Conservation (phyloP, 495 filamentous ascomycete genomes). For the Friedmanniomyces simplex region DNA sequence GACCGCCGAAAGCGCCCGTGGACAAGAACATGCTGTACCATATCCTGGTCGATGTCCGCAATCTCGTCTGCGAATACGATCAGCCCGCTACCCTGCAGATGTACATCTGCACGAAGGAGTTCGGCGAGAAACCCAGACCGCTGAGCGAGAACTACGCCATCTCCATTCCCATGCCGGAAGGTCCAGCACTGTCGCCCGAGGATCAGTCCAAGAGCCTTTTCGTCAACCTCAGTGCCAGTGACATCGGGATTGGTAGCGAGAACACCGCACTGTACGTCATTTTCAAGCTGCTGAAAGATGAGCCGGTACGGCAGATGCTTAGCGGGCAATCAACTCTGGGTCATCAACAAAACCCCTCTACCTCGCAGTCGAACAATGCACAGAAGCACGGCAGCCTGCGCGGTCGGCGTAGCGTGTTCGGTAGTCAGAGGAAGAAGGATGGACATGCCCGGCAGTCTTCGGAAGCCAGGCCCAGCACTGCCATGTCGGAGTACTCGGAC, state of each 20-base stretch:
- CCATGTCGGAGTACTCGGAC: conserved; percentile 8
- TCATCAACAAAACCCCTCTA: conserved; percentile 1
- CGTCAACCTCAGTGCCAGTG: conserved; percentile 66
- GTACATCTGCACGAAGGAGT: conserved; percentile 63
- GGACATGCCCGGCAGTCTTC: conserved; percentile 29
- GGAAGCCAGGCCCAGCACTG: conserved; percentile 13
- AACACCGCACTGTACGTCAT: conserved; percentile 64
- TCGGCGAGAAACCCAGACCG: conserved; percentile 48
- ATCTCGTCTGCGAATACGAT: conserved; percentile 59
- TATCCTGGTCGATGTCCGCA: conserved; percentile 71
- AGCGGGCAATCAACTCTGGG: not conserved
- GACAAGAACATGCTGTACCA: conserved; percentile 74
- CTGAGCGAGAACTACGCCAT: conserved; percentile 76
- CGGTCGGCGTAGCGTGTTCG: conserved; percentile 77
- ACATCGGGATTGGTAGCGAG: conserved; percentile 68
- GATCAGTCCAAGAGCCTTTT: conserved; percentile 75
- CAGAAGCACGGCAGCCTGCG: conserved; percentile 11
- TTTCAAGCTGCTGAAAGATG: conserved; percentile 65
- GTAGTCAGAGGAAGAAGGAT: conserved; percentile 46
- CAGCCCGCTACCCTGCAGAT: conserved; percentile 66
- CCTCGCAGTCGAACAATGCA: conserved; percentile 33
- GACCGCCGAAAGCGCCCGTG: conserved; percentile 51
- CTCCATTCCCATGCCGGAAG: conserved; percentile 37
- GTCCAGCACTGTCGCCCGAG: conserved; percentile 38
- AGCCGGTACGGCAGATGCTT: conserved; percentile 18